Conservation (phyloP, 2,329 filamentous ascomycete genomes). For the Magnaporthiopsis poae region DNA sequence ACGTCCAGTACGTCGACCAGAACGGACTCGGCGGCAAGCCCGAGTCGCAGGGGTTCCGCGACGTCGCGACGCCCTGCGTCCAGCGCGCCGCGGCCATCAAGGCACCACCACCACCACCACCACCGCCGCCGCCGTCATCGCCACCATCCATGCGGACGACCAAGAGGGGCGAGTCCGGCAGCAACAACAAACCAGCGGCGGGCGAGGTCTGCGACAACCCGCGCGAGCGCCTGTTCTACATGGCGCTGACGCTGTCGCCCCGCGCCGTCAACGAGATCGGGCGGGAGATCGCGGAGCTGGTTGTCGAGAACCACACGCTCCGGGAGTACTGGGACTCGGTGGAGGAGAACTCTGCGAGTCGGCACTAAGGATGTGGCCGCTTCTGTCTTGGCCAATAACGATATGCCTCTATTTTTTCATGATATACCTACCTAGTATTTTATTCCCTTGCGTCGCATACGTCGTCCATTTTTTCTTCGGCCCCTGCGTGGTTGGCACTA, state of each 20-base stretch:
- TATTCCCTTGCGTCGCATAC: not conserved
- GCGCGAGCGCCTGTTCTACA: slow-evolving; percentile 42
- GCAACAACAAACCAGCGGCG: not conserved
- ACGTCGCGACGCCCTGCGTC: slow-evolving; percentile 35
- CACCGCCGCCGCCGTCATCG: slow-evolving; percentile 11
- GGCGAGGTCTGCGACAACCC: slow-evolving; percentile 30
- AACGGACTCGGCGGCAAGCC: slow-evolving; percentile 31
- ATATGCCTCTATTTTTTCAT: not conserved
- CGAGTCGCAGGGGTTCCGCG: slow-evolving; percentile 26
- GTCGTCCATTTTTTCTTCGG: no score
- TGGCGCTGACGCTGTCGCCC: slow-evolving; percentile 35
- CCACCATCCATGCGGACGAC: slow-evolving; percentile 12
- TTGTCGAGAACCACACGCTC: slow-evolving; percentile 7
- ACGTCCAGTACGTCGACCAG: slow-evolving; percentile 29
- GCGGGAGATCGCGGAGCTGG: slow-evolving; percentile 6
- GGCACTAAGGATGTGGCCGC: not conserved
- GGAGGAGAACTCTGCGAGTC: not conserved
- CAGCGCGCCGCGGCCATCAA: slow-evolving; percentile 9
- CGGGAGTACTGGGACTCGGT: slow-evolving; percentile 3
- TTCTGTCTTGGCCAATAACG: not conserved
- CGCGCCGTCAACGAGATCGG: slow-evolving; percentile 21
- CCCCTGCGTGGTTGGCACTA: not conserved
- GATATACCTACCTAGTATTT: no score
- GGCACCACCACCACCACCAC: not conserved
- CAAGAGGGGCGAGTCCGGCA: slow-evolving; percentile 10